These are phyloP conservation scores for Collariella sp. DNA, from an alignment of 495 filamentous ascomycete species.

Conservation along the genomic window DNA sequence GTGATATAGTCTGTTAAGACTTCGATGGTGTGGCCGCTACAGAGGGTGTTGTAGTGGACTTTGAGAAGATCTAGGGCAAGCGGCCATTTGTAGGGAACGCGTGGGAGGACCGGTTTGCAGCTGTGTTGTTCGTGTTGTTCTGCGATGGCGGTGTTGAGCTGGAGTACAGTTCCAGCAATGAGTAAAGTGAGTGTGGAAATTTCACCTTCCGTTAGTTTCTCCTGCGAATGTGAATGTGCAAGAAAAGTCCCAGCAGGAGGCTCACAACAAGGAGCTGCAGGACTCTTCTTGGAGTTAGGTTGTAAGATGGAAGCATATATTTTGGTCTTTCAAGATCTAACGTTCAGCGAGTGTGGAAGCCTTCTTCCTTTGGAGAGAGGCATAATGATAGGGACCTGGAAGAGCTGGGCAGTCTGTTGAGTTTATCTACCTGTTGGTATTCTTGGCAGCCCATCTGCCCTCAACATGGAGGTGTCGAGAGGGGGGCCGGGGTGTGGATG, in stretches of 20 bases:
- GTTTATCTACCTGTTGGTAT: no score
- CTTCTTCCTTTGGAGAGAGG: no score
- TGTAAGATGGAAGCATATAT: neutral
- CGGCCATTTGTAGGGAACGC: conserved; percentile 5
- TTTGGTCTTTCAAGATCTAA: no score
- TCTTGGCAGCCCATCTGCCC: no score
- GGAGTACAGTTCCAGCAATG: neutral
- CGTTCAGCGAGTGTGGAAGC: no score
- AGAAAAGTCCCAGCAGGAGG: neutral
- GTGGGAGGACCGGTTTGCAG: conserved; percentile 3
- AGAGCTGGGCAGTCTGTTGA: no score
- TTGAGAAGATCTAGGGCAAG: conserved; percentile 5
- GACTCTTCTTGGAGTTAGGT: neutral
- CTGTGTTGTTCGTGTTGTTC: conserved; percentile 3
- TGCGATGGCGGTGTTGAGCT: neutral
- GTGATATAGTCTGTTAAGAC: conserved; percentile 6
- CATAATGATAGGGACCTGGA: no score
- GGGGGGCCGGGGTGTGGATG: no score
- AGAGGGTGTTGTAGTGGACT: neutral
- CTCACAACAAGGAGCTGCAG: neutral
- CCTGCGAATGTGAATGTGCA: neutral
- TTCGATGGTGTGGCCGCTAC: conserved; percentile 3
- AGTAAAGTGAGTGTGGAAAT: neutral
- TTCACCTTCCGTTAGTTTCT: neutral
- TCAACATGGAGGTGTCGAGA: no score